A percentile compares a stretch with the other conserved stretches of the same genome.
Conservation (phyloP, 2,329 filamentous ascomycete genomes). For the Onygenales sp. region DNA sequence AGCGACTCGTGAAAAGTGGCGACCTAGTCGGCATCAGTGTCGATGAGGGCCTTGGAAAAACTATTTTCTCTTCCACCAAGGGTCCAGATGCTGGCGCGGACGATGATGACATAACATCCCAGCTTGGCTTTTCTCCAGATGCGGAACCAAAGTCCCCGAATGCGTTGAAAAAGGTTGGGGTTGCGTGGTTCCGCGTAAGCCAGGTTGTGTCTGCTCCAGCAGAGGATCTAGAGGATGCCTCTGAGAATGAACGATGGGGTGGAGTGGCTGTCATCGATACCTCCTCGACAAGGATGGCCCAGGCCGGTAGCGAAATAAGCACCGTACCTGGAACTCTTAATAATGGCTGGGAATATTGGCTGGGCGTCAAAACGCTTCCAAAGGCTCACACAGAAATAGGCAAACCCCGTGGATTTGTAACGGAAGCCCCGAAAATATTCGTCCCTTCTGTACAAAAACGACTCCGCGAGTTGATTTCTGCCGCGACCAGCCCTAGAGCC, state of each 20-base stretch:
- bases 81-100: conserved; percentile 49
- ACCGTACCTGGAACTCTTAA: conserved; percentile 66
- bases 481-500: conserved; percentile 78
- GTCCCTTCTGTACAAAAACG: conserved; percentile 54
- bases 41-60: conserved; percentile 73
- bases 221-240: conserved; percentile 48
- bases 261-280: conserved; percentile 80
- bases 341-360: conserved; percentile 82
- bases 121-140: conserved; percentile 7
- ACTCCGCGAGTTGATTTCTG: conserved; percentile 73
- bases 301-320: conserved; percentile 78
- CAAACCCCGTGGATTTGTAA: conserved; percentile 27
- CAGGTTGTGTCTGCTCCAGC: conserved; percentile 49
- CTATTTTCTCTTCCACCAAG: conserved; percentile 61
- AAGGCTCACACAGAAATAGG: conserved; percentile 26
- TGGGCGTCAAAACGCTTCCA: conserved; percentile 63
- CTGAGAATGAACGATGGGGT: conserved; percentile 67
- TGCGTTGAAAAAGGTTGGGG: conserved; percentile 43
- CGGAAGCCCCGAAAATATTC: conserved; percentile 33
- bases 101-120: conserved; percentile 53
- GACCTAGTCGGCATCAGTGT: conserved; percentile 85
- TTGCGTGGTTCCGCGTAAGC: conserved; percentile 89
- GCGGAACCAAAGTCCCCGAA: conserved; percentile 9
- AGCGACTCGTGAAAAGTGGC: conserved; percentile 72
- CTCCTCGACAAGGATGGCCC: conserved; percentile 76